A percentile compares a stretch with the other conserved stretches of the same genome.
These are phyloP conservation scores for Trichomonas tenax DNA, from an alignment of 208 protist species.

Conservation along the genomic window DNA sequence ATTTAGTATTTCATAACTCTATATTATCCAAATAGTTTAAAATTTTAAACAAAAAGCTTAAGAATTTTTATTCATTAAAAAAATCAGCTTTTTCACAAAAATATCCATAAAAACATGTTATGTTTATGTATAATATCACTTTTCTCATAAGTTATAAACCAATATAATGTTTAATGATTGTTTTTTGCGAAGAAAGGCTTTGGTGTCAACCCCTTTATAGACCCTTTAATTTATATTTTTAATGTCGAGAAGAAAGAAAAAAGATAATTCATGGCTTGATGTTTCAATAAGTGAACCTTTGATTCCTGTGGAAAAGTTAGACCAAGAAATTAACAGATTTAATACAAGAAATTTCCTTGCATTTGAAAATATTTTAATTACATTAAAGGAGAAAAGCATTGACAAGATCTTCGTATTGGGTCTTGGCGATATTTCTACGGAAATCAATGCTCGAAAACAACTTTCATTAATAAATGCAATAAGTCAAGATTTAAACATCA, in stretches of 20 bases:
- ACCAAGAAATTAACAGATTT: background rate
- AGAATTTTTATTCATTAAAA: too few species aligned
- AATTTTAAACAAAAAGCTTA: too few species aligned
- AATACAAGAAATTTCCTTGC: background rate
- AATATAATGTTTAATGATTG: too few species aligned
- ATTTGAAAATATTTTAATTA: background rate
- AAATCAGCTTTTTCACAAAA: too few species aligned
- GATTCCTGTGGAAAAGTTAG: background rate
- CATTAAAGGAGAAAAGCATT: background rate
- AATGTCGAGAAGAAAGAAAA: background rate
- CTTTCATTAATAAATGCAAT: background rate
- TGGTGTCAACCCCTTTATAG: too few species aligned
- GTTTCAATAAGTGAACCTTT: background rate
- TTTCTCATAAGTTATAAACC: too few species aligned
- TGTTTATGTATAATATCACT: too few species aligned
- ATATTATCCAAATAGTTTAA: too few species aligned
- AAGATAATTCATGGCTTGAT: background rate
- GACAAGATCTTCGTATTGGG: background rate
- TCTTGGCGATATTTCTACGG: background rate
- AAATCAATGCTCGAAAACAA: background rate
- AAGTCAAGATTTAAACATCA: background rate
- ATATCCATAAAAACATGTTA: too few species aligned
- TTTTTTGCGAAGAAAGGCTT: too few species aligned
- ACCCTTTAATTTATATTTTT: too few species aligned
- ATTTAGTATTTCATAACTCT: too few species aligned